Percentiles rank a stretch among this genome's conserved stretches.
phyloP scores from a whole-genome alignment of 2,329 filamentous ascomycete species.

The Neofusicoccum umdonicola region DNA sequence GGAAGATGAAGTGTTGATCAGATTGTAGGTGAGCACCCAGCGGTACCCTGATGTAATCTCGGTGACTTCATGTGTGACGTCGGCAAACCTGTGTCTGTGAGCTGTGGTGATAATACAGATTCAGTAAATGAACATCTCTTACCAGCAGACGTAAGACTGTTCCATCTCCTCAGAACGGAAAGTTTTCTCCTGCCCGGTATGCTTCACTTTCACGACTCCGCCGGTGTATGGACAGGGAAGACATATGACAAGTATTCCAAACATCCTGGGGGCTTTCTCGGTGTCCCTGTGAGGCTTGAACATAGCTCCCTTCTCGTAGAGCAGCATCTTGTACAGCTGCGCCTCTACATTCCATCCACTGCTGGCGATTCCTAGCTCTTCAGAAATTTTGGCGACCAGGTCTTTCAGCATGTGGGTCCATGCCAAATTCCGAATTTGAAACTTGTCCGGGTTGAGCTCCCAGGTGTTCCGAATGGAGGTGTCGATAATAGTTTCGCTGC shows the following conservation, averaged over 20 bases:
- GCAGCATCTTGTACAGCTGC: conserved; percentile 30
- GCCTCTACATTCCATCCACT: conserved; percentile 20
- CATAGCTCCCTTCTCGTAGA: conserved; percentile 44
- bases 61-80: conserved; percentile 51
- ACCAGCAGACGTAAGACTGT: background rate
- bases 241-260: conserved; percentile 51
- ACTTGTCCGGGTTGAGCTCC: conserved; percentile 28
- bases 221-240: conserved; percentile 51
- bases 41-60: conserved; percentile 48
- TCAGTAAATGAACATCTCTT: background rate
- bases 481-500: conserved; percentile 31
- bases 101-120: too few relatives aligned
- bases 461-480: conserved; percentile 30
- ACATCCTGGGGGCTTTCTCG: conserved; percentile 49
- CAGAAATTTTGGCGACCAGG: conserved; percentile 18
- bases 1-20: conserved; percentile 34
- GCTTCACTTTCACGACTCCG: conserved; percentile 45
- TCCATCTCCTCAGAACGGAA: background rate
- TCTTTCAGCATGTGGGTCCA: conserved; percentile 24
- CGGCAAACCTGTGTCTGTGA: conserved; percentile 46
- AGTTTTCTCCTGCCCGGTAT: conserved; percentile 32
- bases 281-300: conserved; percentile 50
- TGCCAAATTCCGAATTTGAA: conserved; percentile 24
- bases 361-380: conserved; percentile 19
- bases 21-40: conserved; percentile 55